Conservation (phyloP, 352 stramenopile species). For the Thalassiosira hispida region DNA sequence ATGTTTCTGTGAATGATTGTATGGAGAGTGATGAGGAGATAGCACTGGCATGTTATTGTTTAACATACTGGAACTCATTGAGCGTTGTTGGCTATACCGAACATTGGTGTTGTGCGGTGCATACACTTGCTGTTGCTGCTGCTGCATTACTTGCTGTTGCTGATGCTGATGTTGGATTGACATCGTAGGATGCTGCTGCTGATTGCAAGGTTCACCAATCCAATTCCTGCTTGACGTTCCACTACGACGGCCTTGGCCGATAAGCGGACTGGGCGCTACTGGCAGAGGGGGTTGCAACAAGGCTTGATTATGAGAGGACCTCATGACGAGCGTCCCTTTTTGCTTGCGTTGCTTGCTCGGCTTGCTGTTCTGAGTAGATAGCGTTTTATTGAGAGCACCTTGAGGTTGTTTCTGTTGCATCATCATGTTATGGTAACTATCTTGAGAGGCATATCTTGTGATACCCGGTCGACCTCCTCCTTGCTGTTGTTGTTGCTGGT, state of each 20-base stretch:
- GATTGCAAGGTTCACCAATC: not conserved
- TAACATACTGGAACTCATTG: not conserved
- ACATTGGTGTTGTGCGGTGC: not conserved
- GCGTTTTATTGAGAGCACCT: not conserved
- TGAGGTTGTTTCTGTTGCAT: not conserved
- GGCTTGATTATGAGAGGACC: slow-evolving; percentile 29
- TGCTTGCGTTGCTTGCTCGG: slow-evolving; percentile 39
- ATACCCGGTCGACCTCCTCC: not conserved
- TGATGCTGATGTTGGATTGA: not conserved
- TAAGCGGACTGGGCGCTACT: no score
- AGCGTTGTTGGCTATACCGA: not conserved
- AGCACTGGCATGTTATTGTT: no score
- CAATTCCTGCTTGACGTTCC: not conserved
- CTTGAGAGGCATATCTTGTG: slow-evolving; percentile 23
- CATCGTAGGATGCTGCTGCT: not conserved
- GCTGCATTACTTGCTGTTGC: not conserved
- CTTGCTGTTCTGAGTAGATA: not conserved
- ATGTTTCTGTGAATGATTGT: not conserved
- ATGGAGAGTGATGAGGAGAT: no score
- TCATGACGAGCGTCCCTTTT: slow-evolving; percentile 39
- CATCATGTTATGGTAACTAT: not conserved
- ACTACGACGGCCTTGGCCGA: not conserved
- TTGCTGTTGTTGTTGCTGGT: not conserved
- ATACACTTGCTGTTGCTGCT: not conserved
- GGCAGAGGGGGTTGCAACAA: no score